phyloP scores from a whole-genome alignment of 225 moss, liverwort and hornwort species.

The Straminergon stramineum region DNA sequence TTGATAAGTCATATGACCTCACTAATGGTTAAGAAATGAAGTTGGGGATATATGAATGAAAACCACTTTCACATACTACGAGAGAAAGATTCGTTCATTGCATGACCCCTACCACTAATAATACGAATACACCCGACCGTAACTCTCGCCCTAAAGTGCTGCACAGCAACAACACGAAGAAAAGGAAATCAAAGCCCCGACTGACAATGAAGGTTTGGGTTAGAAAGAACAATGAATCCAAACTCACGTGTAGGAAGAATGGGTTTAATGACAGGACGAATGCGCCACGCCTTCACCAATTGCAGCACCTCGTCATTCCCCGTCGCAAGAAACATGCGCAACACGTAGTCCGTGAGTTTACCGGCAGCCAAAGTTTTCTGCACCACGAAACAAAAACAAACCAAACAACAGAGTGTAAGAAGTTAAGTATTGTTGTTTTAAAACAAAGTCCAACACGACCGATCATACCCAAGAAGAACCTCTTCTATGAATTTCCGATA shows the following conservation, averaged over 20 bases:
- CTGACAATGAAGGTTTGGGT: not conserved
- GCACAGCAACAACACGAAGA: not conserved
- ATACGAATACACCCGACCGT: too few species aligned
- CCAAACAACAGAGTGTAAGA: not conserved
- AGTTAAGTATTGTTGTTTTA: too few species aligned
- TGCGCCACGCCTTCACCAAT: conserved; percentile 25
- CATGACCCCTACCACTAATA: too few species aligned
- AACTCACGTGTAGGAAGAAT: conserved; percentile 53
- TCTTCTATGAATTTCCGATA: not conserved
- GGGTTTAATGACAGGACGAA: conserved; percentile 27
- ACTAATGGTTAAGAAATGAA: too few species aligned
- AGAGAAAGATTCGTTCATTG: not conserved
- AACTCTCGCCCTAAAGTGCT: not conserved
- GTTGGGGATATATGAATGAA: not conserved
- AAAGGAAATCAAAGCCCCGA: not conserved
- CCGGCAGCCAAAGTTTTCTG: conserved; percentile 35
- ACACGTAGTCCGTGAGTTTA: conserved; percentile 46
- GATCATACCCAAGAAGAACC: not conserved
- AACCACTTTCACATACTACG: too few species aligned
- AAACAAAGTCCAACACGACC: not conserved
- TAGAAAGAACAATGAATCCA: not conserved
- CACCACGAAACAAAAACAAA: not conserved
- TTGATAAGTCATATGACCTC: not conserved
- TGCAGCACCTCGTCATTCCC: conserved; percentile 32
- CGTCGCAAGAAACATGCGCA: conserved; percentile 47